phyloP scores from a whole-genome alignment of 305 asterid genomes.

The Fraxinus sp. region DNA sequence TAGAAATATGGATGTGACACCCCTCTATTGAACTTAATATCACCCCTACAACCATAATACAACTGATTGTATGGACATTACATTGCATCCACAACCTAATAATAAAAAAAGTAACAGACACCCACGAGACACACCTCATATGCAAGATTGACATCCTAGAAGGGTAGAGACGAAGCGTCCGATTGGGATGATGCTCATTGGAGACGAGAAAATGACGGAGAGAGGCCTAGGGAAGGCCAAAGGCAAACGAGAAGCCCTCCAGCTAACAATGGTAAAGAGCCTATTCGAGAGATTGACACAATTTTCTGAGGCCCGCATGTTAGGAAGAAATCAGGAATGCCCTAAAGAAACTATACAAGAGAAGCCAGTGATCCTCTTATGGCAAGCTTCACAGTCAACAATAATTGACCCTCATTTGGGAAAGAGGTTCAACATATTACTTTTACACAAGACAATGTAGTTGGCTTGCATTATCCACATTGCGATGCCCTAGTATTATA shows the following conservation, averaged over 20 bases:
- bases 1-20: not conserved
- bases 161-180: no score
- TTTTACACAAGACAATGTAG: no score
- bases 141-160: not conserved
- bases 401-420: no score
- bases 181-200: not conserved
- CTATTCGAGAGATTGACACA: not conserved
- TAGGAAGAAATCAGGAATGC: not conserved
- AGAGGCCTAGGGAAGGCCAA: not conserved
- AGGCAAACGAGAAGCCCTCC: not conserved
- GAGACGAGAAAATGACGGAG: not conserved
- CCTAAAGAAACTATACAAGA: not conserved
- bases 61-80: not conserved
- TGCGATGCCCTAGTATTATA: no score
- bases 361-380: not conserved
- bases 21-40: not conserved
- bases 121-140: not conserved
- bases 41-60: not conserved
- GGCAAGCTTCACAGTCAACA: not conserved
- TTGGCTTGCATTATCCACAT: no score
- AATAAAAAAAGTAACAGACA: no score
- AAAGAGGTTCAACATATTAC: no score
- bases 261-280: not conserved
- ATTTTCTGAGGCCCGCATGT: not conserved
- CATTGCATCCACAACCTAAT: not conserved